phyloP scores from a whole-genome alignment of 306 rosid genomes.

The Luffa aegyptiaca region DNA sequence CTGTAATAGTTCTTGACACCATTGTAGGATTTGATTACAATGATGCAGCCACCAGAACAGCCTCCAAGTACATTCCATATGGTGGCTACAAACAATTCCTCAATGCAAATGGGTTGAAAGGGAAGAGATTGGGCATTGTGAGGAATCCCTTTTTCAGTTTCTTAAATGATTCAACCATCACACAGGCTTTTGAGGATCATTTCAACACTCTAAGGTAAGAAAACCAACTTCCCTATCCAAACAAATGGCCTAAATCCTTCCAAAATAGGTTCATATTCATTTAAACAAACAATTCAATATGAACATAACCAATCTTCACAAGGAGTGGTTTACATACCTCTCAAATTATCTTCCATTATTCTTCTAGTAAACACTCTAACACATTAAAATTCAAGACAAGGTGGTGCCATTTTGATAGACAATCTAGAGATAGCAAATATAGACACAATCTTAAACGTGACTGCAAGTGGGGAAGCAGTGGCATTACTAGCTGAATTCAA shows the following conservation, averaged over 20 bases:
- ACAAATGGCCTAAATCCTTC: neutral
- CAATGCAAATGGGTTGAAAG: constrained; percentile 35
- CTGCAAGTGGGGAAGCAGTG: constrained; percentile 11
- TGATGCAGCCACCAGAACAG: constrained; percentile 42
- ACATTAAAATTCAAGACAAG: constrained; percentile 4
- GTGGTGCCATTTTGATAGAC: constrained; percentile 25
- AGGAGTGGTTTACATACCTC: too few species aligned
- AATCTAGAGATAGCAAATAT: constrained; percentile 18
- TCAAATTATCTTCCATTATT: too few species aligned
- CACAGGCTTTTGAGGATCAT: constrained; percentile 32
- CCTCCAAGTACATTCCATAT: constrained; percentile 35
- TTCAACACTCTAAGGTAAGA: constrained; percentile 12
- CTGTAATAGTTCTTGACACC: constrained; percentile 55
- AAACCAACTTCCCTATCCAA: neutral
- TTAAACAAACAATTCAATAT: neutral
- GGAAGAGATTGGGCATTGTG: constrained; percentile 58
- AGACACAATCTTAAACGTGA: constrained; percentile 10
- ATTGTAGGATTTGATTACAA: constrained; percentile 56
- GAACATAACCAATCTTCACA: neutral
- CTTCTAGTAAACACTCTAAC: neutral
- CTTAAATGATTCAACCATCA: constrained; percentile 20
- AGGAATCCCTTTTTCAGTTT: constrained; percentile 34
- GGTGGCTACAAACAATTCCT: constrained; percentile 55
- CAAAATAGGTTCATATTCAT: neutral
- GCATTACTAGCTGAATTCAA: constrained; percentile 21